Evolutionary conservation across 2,329 filamentous ascomycete species (phyloP), one percentile per base, ranked within the genome.

Genomic region (Aspergillus clavatus): DNA sequence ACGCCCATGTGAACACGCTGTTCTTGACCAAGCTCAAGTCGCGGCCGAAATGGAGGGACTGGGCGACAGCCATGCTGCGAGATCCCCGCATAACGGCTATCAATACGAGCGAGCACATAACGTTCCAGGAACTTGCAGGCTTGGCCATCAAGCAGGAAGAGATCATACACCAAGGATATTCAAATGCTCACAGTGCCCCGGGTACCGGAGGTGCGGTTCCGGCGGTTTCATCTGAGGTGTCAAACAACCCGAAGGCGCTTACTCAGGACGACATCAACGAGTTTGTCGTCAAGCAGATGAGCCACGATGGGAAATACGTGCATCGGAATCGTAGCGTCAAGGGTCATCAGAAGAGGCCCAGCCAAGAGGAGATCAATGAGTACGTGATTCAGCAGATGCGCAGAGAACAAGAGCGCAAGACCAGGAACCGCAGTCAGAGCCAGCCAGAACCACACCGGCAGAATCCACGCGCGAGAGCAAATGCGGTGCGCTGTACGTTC

Each of bases 351-450:
- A 61, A 60, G 37, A 48, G 48, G 18, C 59, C 58, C 4, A 62
- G 59, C 26, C 59, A 61, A 45, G 58, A 59, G 42, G 54, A 61
- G 42, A 61, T 61, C 44, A 62, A 60, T 31, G 53, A 61, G 38
- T 61, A 58, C 35, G 59, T 61, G 21, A 48, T 58, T 5, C 52
- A 50, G 7, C 57, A 62, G 39, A 61, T 60, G 59, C 56, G 51
- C 16, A 50, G 46, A 24, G 58, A 60, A 28, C 49, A 55, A 14
- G 55, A 60, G 38, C 46, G 45, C 6, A 51, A 46, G 18, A 54
- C 48, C 5, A 51, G 54, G 35, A 40, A 24, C 21, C 43, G 52
- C 33, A 55, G 55, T 35, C 39, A 54, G n/a, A 59, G 55, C 33
- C 56, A 58, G 35, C 56, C 57, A 10, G 49, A 50, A 26, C 43